Percentiles rank a stretch among this genome's conserved stretches.
phyloP scores from a whole-genome alignment of 2,329 filamentous ascomycete species.

The Hysterium pulicare region DNA sequence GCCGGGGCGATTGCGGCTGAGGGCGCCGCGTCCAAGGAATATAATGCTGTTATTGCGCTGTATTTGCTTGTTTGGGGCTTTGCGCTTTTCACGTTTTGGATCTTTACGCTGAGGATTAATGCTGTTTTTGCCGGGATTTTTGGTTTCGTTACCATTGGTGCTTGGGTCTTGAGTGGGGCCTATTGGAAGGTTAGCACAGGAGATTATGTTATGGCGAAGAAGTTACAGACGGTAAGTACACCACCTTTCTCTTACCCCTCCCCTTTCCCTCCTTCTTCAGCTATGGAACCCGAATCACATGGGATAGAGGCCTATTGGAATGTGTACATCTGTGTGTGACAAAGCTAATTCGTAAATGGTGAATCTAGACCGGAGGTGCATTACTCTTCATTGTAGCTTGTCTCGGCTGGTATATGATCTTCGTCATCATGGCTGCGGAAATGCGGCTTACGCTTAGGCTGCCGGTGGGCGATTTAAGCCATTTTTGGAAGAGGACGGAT shows the following conservation, averaged over 20 bases:
- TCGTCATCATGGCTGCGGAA: slow-evolving; percentile 54
- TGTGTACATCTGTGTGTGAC: no score
- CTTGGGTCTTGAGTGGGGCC: slow-evolving; percentile 47
- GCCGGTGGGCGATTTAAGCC: slow-evolving; percentile 51
- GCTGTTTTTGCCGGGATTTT: slow-evolving; percentile 51
- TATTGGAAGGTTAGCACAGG: slow-evolving; percentile 49
- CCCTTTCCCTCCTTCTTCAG: no score
- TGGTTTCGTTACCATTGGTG: slow-evolving; percentile 43
- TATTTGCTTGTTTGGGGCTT: slow-evolving; percentile 55
- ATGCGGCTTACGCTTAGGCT: slow-evolving; percentile 50
- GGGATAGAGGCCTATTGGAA: no score
- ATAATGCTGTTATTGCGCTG: slow-evolving; percentile 49
- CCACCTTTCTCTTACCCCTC: no score
- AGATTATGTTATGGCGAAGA: slow-evolving; percentile 41
- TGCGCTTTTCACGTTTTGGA: slow-evolving; percentile 50
- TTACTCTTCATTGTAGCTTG: slow-evolving; percentile 45
- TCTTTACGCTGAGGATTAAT: slow-evolving; percentile 53
- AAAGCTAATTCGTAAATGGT: no score
- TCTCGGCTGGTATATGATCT: slow-evolving; percentile 53
- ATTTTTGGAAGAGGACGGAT: slow-evolving; percentile 43
- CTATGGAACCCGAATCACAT: no score
- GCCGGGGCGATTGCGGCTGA: slow-evolving; percentile 25
- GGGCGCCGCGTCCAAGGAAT: slow-evolving; percentile 43
- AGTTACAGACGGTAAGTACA: slow-evolving; percentile 48
- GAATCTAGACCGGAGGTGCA: slow-evolving; percentile 32